Conservation (phyloP, 495 filamentous ascomycete species). For the Hypoxylon intermedium region DNA sequence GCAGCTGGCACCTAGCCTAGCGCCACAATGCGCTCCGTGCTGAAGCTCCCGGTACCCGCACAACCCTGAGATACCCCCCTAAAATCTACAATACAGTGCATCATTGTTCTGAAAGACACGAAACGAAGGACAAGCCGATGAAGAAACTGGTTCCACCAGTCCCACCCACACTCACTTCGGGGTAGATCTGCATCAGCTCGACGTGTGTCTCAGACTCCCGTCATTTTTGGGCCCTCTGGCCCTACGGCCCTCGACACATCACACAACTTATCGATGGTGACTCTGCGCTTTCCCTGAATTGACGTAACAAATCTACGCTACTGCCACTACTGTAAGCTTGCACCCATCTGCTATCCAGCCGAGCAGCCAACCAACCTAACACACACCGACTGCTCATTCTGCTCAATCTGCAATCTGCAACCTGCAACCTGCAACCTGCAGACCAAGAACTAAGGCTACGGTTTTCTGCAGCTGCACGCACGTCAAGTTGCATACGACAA, state of each 20-base stretch:
- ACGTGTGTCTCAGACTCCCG: constrained; percentile 32
- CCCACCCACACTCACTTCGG: constrained; percentile 17
- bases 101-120: constrained; percentile 24
- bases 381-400: neutral
- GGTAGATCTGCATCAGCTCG: constrained; percentile 37
- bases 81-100: constrained; percentile 12
- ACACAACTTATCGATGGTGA: constrained; percentile 12
- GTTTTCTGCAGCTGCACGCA: constrained; percentile 30
- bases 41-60: constrained; percentile 15
- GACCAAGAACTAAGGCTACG: constrained; percentile 2
- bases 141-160: constrained; percentile 20
- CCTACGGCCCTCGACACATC: constrained; percentile 21
- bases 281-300: constrained; percentile 19
- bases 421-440: neutral
- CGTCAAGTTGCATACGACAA: constrained; percentile 32
- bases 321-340: no score
- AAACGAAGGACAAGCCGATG: constrained; percentile 24
- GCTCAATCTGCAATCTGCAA: neutral
- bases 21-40: constrained; percentile 31
- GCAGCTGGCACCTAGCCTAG: neutral
- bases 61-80: constrained; percentile 20
- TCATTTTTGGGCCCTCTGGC: constrained; percentile 17
- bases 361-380: no score
- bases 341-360: no score
- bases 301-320: neutral